A percentile compares a stretch with the other conserved stretches of the same genome.
Conservation (phyloP, 345 rosid genomes). For the Dimocarpus longan region DNA sequence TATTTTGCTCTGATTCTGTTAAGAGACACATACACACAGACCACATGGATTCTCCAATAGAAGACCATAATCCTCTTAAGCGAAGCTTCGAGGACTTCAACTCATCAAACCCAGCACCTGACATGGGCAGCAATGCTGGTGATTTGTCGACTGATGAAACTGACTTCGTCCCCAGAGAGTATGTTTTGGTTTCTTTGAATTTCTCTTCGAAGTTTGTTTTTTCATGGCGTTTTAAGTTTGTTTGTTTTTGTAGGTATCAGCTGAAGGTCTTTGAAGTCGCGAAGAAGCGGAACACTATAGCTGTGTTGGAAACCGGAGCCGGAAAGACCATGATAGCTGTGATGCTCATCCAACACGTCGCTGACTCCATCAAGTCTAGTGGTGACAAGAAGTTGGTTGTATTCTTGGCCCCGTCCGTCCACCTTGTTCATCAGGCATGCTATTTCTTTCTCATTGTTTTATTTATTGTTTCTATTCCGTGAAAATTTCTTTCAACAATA, state of each 20-base stretch:
- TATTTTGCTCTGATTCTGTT: conserved; percentile 5
- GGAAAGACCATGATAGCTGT: conserved; percentile 73
- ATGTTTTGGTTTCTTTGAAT: conserved; percentile 5
- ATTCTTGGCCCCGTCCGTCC: conserved; percentile 83
- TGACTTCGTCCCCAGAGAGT: conserved; percentile 52
- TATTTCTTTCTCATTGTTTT: background rate
- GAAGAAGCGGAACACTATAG: conserved; percentile 67
- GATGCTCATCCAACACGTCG: conserved; percentile 60
- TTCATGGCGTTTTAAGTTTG: background rate
- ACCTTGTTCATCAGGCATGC: conserved; percentile 75
- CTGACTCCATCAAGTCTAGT: conserved; percentile 34
- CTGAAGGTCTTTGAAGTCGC: conserved; percentile 65
- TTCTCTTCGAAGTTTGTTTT: conserved; percentile 13
- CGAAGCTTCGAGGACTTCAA: conserved; percentile 49
- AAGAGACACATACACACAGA: no score
- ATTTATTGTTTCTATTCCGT: background rate
- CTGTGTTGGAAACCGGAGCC: conserved; percentile 66
- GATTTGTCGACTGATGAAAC: conserved; percentile 4
- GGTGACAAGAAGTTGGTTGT: conserved; percentile 50
- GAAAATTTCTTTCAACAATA: background rate
- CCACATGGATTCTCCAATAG: conserved; percentile 30
- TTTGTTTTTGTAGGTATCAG: conserved; percentile 52
- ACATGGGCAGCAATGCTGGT: conserved; percentile 10
- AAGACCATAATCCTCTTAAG: conserved; percentile 37
- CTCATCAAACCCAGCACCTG: conserved; percentile 22